Base-by-base conservation (phyloP, 257 asterid species). In the Ocimum tenuiflorum region DNA sequence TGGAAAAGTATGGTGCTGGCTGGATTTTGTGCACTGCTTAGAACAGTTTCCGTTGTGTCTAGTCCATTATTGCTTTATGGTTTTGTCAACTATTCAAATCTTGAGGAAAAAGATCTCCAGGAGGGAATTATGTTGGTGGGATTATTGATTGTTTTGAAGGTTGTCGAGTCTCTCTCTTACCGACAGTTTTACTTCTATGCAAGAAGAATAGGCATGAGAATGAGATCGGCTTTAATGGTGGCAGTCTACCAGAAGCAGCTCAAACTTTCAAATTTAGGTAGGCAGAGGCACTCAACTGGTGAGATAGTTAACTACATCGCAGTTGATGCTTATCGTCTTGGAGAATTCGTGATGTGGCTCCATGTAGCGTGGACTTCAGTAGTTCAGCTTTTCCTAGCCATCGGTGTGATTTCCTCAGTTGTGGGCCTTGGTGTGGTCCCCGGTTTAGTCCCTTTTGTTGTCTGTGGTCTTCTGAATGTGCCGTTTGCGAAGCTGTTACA, bases 281-380 rank as follows among this genome's bases (percentile, higher is more conserved):
- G 82, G 52, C 82, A 36, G 61, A 78, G 79, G 24, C 87, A 88
- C 63, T 84, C 96, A 8, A 76, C 90, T 7, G 95, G 96, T 0
- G 91, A 86, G 61, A 67, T 88, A 51, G 91, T 82, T 29, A 88
- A 88, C 52, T 88, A 88, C 23, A 86, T 88, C 12, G 85, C 91
- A 0, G 88, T 88, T 23, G 96, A 88, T 51, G 89, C 95, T 22
- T 88, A 86, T 47, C 73, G 96, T 41, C 82, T 86, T 91, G 91
- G 96, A 23, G 95, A 88, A 14, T 79, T 61, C 54, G 86, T 77
- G 2, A 69, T 86, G 86, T 86, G 96, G 95, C 52, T 79, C 14
- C 88, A 88, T 14, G 5, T 78, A 0, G 81, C 72, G 18, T 88
- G 95, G 96, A 63, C 63, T 69, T 86, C 78, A 0, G 53, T 59